Percentiles rank a stretch among this genome's conserved stretches.
phyloP scores from a whole-genome alignment of 768 basidiomycete species.

The Tephrocybe sp. region DNA sequence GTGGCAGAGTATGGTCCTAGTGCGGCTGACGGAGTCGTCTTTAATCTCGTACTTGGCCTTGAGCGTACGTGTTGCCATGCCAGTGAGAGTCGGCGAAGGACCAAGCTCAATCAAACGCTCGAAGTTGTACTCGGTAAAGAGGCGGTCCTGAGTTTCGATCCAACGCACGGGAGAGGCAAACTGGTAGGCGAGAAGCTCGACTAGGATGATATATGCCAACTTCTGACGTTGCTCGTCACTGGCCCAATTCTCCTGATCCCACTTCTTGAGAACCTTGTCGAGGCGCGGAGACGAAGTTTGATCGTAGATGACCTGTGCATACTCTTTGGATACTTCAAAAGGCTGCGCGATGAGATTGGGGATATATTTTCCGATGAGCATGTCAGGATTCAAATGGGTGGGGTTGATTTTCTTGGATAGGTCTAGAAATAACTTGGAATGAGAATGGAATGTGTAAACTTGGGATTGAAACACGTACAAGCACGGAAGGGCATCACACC shows the following conservation, averaged over 20 bases:
- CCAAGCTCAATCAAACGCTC: conserved; percentile 96
- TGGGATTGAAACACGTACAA: conserved; percentile 55
- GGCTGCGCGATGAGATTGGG: conserved; percentile 94
- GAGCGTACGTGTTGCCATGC: conserved; percentile 88
- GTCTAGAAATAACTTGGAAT: conserved; percentile 43
- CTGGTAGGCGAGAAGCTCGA: conserved; percentile 96
- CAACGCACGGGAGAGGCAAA: conserved; percentile 98
- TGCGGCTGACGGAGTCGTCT: conserved; percentile 82
- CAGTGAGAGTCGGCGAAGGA: conserved; percentile 93
- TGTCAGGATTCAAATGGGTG: conserved; percentile 88
- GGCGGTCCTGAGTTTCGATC: conserved; percentile 97
- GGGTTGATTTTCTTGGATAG: conserved; percentile 98
- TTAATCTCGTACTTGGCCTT: conserved; percentile 91
- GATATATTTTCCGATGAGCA: conserved; percentile 93
- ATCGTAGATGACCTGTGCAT: conserved; percentile 94
- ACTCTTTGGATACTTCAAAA: conserved; percentile 80
- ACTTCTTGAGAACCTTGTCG: conserved; percentile 90
- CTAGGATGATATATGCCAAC: conserved; percentile 93
- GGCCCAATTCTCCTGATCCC: conserved; percentile 92
- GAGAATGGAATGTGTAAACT: conserved; percentile 1
- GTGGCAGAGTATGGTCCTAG: conserved; percentile 84
- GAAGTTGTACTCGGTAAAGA: conserved; percentile 84
- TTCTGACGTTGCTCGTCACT: conserved; percentile 81
- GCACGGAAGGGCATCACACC: conserved; percentile 97
- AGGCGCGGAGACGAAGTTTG: conserved; percentile 95